Base-by-base conservation (phyloP, 2,329 filamentous ascomycete genomes). In the Penicillium olsonii region DNA sequence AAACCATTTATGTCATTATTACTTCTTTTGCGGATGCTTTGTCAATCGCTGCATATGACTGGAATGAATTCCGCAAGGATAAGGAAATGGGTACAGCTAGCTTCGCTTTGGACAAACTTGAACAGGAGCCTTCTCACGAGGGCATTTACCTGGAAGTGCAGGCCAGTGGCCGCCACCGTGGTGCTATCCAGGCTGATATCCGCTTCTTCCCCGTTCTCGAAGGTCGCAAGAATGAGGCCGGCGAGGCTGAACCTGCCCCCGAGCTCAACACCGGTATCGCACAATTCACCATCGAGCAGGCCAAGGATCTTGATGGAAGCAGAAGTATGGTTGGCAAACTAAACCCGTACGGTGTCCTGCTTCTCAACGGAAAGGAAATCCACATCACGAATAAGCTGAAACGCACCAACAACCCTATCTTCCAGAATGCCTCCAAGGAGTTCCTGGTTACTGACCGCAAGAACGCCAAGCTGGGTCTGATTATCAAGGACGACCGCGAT, bases 381-480 rank as follows among this genome's bases (percentile, higher is more conserved):
- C 91, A 96, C 63, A 81, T 84, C 48, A 95, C 92, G 45, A 90
- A 91, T 74, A 95, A 92, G 71, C 81, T 96, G 63, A 99, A 97
- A 81, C 87, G 92, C 53, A 97, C 91, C 52, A 99, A 99, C 75
- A 94, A 96, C 63, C 94, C 94, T 7, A 92, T 99, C 63, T 99
- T 92, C 87, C 87, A 92, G 45, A 87, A 97, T 66, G 89, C 89
- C 6, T 88, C 85, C 60, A 96, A 96, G 74, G 94, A 99, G 67
- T 84, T 99, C 60, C 84, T 99, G 53, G 92, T 99, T 66, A 96
- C 92, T 1, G 92, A 99, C 68, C 87, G 89, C 55, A 95, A 91
- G 75, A 86, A 84, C 67, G 92, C 94, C 48, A 94, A 90, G 68
- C 80, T 99, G 44, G 95, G 92, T 48, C 77, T 99, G 47, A 88